phyloP scores from a whole-genome alignment of 768 basidiomycete species.

The Pisolithus marmoratus region DNA sequence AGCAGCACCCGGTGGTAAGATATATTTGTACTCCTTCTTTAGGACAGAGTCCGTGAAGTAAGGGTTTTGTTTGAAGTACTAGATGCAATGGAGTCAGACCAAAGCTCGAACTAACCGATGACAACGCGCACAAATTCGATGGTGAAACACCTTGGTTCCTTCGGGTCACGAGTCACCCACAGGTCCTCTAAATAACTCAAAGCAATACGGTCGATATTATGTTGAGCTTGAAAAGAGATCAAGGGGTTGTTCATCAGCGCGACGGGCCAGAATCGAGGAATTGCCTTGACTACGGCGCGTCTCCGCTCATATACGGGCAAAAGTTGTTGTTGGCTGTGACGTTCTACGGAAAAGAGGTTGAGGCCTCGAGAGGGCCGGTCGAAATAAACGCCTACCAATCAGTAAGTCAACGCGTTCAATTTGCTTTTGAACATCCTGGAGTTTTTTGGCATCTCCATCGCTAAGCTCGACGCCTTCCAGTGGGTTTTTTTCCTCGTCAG shows the following conservation, averaged over 20 bases:
- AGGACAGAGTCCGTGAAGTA: constrained; percentile 72
- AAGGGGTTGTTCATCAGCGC: constrained; percentile 70
- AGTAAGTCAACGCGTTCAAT: constrained; percentile 65
- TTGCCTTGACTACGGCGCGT: constrained; percentile 56
- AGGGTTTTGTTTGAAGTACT: constrained; percentile 86
- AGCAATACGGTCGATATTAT: constrained; percentile 73
- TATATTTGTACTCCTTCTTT: constrained; percentile 78
- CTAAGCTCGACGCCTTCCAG: constrained; percentile 62
- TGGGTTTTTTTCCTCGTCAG: constrained; percentile 67
- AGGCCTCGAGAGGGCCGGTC: neutral
- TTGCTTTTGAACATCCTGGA: constrained; percentile 61
- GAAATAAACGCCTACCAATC: constrained; percentile 48
- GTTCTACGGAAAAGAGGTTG: constrained; percentile 41
- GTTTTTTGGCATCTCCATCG: constrained; percentile 66
- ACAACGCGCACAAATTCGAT: constrained; percentile 80
- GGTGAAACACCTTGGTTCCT: constrained; percentile 76
- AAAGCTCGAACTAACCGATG: neutral
- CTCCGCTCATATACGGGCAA: constrained; percentile 65
- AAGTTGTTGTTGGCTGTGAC: constrained; percentile 52
- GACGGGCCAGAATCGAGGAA: constrained; percentile 82
- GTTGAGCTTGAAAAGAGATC: constrained; percentile 62
- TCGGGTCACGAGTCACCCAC: constrained; percentile 69
- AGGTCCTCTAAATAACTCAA: constrained; percentile 81
- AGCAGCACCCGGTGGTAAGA: constrained; percentile 46
- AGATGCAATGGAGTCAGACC: constrained; percentile 4